Conservation (phyloP, 2,329 filamentous ascomycete species). For the Rachicladosporium sp. region DNA sequence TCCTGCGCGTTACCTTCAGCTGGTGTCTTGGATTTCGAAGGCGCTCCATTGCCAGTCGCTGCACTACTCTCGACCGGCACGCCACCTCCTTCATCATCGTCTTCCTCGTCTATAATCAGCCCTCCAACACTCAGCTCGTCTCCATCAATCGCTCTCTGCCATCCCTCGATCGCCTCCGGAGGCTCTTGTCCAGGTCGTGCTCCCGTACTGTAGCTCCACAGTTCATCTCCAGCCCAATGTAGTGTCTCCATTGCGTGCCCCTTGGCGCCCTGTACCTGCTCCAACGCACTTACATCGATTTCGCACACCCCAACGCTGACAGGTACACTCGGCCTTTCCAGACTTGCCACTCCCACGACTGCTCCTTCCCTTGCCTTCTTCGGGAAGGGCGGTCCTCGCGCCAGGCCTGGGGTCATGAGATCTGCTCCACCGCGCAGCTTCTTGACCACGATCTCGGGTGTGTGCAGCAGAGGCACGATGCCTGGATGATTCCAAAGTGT, state of each 20-base stretch:
- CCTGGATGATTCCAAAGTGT: conserved; percentile 53
- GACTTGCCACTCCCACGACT: conserved; percentile 50
- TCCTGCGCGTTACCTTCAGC: conserved; percentile 22
- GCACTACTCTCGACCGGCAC: conserved; percentile 24
- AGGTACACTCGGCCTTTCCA: conserved; percentile 48
- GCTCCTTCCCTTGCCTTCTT: conserved; percentile 45
- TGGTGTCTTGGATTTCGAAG: too few relatives aligned
- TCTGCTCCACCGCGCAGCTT: conserved; percentile 54
- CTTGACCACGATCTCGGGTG: conserved; percentile 47
- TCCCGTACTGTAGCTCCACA: conserved; percentile 51
- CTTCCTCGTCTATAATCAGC: conserved; percentile 30
- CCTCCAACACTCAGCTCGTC: conserved; percentile 28
- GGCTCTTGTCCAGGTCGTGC: conserved; percentile 41
- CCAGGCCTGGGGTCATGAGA: conserved; percentile 56
- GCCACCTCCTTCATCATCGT: conserved; percentile 36
- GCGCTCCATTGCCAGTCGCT: conserved; percentile 10
- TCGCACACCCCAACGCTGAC: conserved; percentile 53
- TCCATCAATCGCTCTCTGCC: conserved; percentile 26
- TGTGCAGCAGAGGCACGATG: conserved; percentile 52
- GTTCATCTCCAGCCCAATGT: conserved; percentile 57
- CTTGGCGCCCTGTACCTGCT: conserved; percentile 46
- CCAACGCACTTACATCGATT: conserved; percentile 46
- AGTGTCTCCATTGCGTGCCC: conserved; percentile 53
- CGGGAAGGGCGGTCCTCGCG: conserved; percentile 53
- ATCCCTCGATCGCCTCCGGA: conserved; percentile 43